Base-by-base conservation (phyloP, 495 filamentous ascomycete genomes). In the Coniosporium apollinis region DNA sequence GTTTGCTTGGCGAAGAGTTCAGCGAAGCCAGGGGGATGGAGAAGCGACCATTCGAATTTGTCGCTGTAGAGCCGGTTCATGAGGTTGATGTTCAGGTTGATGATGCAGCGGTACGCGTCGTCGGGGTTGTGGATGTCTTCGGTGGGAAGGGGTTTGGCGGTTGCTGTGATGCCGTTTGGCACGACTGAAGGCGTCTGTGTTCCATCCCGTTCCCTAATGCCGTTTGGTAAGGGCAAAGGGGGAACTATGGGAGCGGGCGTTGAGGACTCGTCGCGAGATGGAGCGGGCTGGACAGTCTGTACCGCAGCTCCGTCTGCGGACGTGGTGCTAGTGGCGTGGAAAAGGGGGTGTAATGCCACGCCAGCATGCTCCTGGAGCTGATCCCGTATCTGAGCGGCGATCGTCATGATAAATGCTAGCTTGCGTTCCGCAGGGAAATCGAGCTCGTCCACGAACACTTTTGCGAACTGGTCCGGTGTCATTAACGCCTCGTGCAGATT, bases 21-120 rank as follows among this genome's bases (percentile, higher is more conserved):
- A 7, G 89, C 82, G 36, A 89, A 78, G 10, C 91, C 85, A 1
- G 81, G 76, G 3, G 85, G 84, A 50, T 94, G 84, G 6, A 94
- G 69, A 3, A 99, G 64, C 13, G 89, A 94, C 89, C 89, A 99
- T 52, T 99, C 89, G 45, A 99, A 96, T 54, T 82, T 92, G 65
- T 99, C 89, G 3, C 80, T 87, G 56, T 93, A 96, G 13, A 96
- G 73, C 37, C 79, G 75, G 42, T 92, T 92, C 33, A 81, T 77
- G 15, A 96, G 69, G 45, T 93, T 94, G 47, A 99, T 84, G 54
- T 80, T 92, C 16, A 99, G 68, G 33, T 66, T 82, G 48, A 96
- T 72, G 51, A 96, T 76, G 51, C 84, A 93, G 38, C 85, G 72
- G 52, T 93, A 92, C 3, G 82, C 82, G 55, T 94, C 86, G 52